Evolutionary conservation across 192 early-diverging fungal species (phyloP).

Genomic region (Backusella tarrabulga): DNA sequence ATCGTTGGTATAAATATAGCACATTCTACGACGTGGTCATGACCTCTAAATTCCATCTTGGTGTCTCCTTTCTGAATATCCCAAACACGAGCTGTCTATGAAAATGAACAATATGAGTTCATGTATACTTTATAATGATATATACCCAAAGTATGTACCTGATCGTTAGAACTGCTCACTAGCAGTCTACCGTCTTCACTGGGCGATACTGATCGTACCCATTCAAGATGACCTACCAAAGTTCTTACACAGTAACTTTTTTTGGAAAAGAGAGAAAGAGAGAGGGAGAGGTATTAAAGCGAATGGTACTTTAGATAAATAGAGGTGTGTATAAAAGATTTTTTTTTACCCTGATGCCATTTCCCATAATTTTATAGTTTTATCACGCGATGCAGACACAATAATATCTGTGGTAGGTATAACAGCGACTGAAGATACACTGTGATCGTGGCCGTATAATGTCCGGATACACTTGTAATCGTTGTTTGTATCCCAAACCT

Average conservation of each 20-base stretch:
- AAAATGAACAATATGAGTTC: neutral
- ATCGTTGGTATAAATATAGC: conserved; percentile 77
- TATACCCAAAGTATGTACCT: conserved; percentile 42
- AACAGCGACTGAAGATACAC: conserved; percentile 77
- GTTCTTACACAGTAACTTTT: conserved; percentile 82
- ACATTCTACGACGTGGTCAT: conserved; percentile 95
- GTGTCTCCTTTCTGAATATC: conserved; percentile 71
- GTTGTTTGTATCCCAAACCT: conserved; percentile 87
- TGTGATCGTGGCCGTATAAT: conserved; percentile 91
- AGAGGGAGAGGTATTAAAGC: neutral
- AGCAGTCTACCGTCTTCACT: conserved; percentile 71
- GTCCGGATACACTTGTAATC: conserved; percentile 86
- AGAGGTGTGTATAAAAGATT: neutral
- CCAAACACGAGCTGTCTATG: conserved; percentile 81
- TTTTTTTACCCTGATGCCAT: conserved; percentile 63
- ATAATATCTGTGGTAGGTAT: conserved; percentile 78
- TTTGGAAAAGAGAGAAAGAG: neutral
- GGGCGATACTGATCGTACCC: conserved; percentile 78
- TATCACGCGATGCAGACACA: conserved; percentile 88
- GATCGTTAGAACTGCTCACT: conserved; percentile 82
- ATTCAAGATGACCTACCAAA: conserved; percentile 78
- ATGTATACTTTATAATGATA: neutral
- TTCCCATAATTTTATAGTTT: conserved; percentile 92
- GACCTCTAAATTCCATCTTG: conserved; percentile 80
- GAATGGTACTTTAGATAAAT: neutral